Evolutionary conservation across 169 alveolate species (phyloP).

Genomic region (Plasmodium billcollinsi): DNA sequence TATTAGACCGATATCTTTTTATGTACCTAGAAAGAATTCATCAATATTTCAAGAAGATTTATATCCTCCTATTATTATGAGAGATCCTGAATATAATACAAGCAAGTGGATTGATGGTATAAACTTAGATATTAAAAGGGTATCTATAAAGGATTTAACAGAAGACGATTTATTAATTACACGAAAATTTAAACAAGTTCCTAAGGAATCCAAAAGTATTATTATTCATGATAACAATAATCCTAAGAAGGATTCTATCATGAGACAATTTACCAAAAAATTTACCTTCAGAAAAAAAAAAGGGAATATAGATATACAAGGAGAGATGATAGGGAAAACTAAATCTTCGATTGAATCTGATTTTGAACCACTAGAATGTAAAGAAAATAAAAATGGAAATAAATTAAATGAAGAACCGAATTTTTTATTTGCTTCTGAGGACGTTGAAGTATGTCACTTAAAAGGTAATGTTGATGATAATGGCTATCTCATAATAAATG

Average conservation of each 20-base stretch:
- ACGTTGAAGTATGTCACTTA: too few relatives aligned
- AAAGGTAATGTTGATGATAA: too few relatives aligned
- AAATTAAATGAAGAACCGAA: too few relatives aligned
- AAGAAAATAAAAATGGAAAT: too few relatives aligned
- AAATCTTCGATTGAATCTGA: too few relatives aligned
- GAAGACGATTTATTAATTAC: conserved; percentile 33
- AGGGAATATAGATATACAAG: too few relatives aligned
- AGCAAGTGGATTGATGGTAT: conserved; percentile 44
- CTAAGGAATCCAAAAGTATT: conserved; percentile 28
- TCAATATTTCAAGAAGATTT: conserved; percentile 81
- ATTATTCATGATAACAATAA: conserved; percentile 20
- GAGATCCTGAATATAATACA: conserved; percentile 28
- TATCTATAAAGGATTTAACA: conserved; percentile 48
- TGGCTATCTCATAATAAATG: too few relatives aligned
- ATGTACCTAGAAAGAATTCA: conserved; percentile 81
- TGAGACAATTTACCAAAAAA: conserved; percentile 38
- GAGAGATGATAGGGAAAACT: too few relatives aligned
- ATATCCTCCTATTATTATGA: conserved; percentile 75
- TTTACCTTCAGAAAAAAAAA: conserved; percentile 47
- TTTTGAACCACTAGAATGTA: too few relatives aligned
- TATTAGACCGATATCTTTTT: conserved; percentile 83
- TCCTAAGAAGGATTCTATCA: conserved; percentile 16
- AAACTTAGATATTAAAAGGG: conserved; percentile 25
- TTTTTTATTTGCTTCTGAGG: too few relatives aligned
- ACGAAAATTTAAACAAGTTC: conserved; percentile 15